phyloP scores from a whole-genome alignment of 2,329 filamentous ascomycete genomes.

The Ceratocystiopsis sp. region DNA sequence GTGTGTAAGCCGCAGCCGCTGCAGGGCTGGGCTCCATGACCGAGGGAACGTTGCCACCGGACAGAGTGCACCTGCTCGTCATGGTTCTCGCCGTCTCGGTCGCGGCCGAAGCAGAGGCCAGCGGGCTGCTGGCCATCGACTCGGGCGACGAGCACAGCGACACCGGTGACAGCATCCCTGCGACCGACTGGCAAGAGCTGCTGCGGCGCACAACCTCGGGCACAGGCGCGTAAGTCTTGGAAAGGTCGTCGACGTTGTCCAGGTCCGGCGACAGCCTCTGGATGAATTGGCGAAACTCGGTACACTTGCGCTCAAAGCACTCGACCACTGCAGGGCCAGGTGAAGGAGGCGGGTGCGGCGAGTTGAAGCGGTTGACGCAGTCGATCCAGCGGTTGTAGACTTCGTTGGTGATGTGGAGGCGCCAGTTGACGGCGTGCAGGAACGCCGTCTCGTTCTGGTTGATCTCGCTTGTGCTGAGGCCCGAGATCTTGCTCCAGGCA shows the following conservation, averaged over 20 bases:
- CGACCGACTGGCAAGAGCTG: conserved; percentile 4
- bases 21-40: conserved; percentile 32
- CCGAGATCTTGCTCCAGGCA: conserved; percentile 98
- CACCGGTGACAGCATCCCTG: conserved; percentile 5
- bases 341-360: conserved; percentile 39
- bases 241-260: conserved; percentile 39
- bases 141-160: conserved; percentile 8
- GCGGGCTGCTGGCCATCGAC: conserved; percentile 8
- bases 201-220: conserved; percentile 5
- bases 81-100: neutral
- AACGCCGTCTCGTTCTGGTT: conserved; percentile 95
- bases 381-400: conserved; percentile 90
- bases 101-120: neutral
- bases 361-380: conserved; percentile 72
- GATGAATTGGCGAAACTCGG: conserved; percentile 43
- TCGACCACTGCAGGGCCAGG: conserved; percentile 13
- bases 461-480: conserved; percentile 83
- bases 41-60: conserved; percentile 18
- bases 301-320: conserved; percentile 28
- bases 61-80: conserved; percentile 16
- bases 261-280: conserved; percentile 37
- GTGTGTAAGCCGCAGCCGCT: conserved; percentile 21
- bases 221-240: conserved; percentile 17
- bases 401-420: conserved; percentile 78
- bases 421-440: conserved; percentile 79